Evolutionary conservation across 208 protist genomes (phyloP), one percentile per base, ranked within the genome.

Genomic region (Lotmaria passim): DNA sequence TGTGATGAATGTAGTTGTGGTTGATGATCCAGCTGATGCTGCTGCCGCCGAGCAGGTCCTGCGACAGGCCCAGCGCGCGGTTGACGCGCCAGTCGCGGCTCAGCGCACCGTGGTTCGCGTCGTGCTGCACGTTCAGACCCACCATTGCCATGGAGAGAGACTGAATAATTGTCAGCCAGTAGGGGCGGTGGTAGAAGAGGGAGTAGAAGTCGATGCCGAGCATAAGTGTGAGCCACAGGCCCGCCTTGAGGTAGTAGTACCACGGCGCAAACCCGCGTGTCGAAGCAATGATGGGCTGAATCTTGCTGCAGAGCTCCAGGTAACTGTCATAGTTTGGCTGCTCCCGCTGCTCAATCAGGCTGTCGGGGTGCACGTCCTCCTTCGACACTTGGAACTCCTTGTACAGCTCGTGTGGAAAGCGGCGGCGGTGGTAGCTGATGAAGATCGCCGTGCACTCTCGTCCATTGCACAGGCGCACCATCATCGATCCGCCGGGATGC

Each of bases 111-210:
- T 93, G 88, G 75, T 93, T 93, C 34, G 85, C 88, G 69, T 93
- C 88, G 70, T 93, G 88, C 59, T 93, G 88, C 30, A 93, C 85
- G 71, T 93, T 93, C 12, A 93, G 75, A 3, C 85, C 88, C n/a
- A 93, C 75, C 81, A 90, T 86, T 17, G 88, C 88, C 85, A 91
- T 91, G 15, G 82, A 79, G 21, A 93, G 38, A 6, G 88, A 93
- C 74, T 90, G 83, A 53, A 93, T 21, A 14, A 89, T n/a, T 3
- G 82, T 93, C 33, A 90, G 61, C n/a, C 67, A 75, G 48, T 81
- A 75, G 12, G 75, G 41, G 30, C 88, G 82, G 52, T 68, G 82
- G 58, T 78, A 79, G 61, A 89, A 82, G 19, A 93, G 64, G 15
- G 81, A 85, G 65, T 88, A 91, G 38, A 86, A 24, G 43, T 93